Conservation (phyloP, 2,329 filamentous ascomycete species). For the Alternaria sp. region DNA sequence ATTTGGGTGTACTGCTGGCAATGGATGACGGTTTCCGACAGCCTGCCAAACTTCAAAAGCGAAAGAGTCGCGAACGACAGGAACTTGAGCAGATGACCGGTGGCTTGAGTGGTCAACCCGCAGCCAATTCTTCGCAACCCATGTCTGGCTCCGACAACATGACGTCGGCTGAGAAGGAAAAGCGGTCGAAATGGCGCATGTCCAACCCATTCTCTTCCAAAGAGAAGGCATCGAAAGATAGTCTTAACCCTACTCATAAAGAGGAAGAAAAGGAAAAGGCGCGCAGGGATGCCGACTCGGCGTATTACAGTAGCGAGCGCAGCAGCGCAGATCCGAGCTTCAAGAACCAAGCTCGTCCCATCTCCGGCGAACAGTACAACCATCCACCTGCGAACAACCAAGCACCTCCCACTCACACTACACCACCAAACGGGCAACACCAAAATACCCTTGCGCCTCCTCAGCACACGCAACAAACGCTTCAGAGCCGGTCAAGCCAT, state of each 20-base stretch:
- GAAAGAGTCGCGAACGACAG: conserved; percentile 39
- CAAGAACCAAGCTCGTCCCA: conserved; percentile 32
- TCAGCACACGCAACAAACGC: conserved; percentile 15
- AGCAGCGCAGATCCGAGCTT: conserved; percentile 42
- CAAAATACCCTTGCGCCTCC: conserved; percentile 23
- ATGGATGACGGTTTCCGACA: conserved; percentile 33
- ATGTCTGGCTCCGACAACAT: conserved; percentile 23
- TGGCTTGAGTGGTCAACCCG: conserved; percentile 20
- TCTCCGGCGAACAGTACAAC: conserved; percentile 36
- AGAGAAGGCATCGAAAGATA: conserved; percentile 34
- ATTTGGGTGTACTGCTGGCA: neutral
- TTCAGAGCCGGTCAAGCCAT: conserved; percentile 24
- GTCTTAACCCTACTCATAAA: conserved; percentile 2
- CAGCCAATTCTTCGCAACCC: conserved; percentile 25
- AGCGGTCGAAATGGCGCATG: conserved; percentile 45
- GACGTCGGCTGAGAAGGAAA: conserved; percentile 38
- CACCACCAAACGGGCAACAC: conserved; percentile 4
- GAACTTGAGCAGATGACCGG: conserved; percentile 33
- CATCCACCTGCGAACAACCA: conserved; percentile 19
- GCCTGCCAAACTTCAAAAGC: conserved; percentile 41
- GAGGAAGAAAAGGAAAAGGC: conserved; percentile 20
- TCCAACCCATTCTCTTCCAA: conserved; percentile 47
- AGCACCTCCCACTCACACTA: conserved; percentile 17
- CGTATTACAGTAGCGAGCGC: conserved; percentile 44
- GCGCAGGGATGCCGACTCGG: conserved; percentile 35